phyloP scores from a whole-genome alignment of 2,329 filamentous ascomycete genomes.

The Xylaria sp. region DNA sequence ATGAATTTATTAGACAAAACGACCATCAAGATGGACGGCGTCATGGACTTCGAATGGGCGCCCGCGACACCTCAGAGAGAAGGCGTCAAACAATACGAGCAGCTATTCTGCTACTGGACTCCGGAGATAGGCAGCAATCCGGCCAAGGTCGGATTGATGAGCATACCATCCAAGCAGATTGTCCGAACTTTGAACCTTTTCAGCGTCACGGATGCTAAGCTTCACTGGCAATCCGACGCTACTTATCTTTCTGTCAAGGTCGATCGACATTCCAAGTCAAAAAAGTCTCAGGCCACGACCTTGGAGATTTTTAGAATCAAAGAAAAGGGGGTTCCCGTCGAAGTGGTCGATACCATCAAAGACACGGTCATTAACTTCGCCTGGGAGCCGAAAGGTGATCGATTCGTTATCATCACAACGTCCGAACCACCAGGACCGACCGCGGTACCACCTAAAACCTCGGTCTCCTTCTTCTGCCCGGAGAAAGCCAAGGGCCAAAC shows the following conservation, averaged over 20 bases:
- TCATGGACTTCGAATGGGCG: constrained; percentile 98
- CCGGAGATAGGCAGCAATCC: constrained; percentile 98
- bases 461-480: constrained; percentile 95
- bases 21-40: constrained; percentile 93
- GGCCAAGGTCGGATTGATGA: constrained; percentile 96
- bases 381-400: constrained; percentile 98
- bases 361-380: constrained; percentile 99
- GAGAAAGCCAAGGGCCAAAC: constrained; percentile 87
- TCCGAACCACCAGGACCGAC: constrained; percentile 82
- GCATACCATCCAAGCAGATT: constrained; percentile 91
- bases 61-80: constrained; percentile 84
- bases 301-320: constrained; percentile 97
- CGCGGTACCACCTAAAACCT: constrained; percentile 90
- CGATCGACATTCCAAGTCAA: constrained; percentile 97
- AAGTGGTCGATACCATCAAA: constrained; percentile 97
- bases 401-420: constrained; percentile 96
- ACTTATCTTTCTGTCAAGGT: constrained; percentile 98
- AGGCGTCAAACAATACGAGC: constrained; percentile 90
- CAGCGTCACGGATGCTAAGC: constrained; percentile 96
- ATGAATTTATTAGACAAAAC: constrained; percentile 93
- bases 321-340: constrained; percentile 97
- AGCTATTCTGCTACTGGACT: constrained; percentile 98
- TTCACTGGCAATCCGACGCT: constrained; percentile 97
- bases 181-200: constrained; percentile 96
- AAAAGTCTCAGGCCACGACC: constrained; percentile 96